Percentiles rank a stretch among this genome's conserved stretches.
phyloP scores from a whole-genome alignment of 2,329 filamentous ascomycete species.

The Fusarium sp. region DNA sequence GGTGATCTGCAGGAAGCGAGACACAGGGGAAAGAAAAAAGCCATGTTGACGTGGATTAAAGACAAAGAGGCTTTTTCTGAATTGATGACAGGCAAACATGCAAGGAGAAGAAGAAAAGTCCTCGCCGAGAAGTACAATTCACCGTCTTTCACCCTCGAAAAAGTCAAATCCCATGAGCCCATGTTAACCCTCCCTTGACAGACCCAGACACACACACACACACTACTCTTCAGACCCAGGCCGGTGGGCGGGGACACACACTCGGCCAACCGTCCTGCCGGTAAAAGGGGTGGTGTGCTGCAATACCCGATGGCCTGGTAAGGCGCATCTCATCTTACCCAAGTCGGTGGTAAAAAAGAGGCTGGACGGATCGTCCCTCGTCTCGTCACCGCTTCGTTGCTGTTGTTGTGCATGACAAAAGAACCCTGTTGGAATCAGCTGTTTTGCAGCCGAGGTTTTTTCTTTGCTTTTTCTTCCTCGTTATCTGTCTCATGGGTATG shows the following conservation, averaged over 20 bases:
- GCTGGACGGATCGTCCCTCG: neutral
- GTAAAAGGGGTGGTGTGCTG: constrained; percentile 23
- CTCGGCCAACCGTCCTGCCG: constrained; percentile 19
- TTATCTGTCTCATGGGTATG: neutral
- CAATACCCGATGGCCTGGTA: constrained; percentile 23
- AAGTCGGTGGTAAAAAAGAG: neutral
- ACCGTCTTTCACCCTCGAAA: neutral
- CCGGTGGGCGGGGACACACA: constrained; percentile 4
- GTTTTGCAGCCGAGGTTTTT: neutral
- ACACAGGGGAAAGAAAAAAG: neutral
- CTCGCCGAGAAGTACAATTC: neutral
- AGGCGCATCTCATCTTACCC: constrained; percentile 13
- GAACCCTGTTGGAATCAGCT: neutral
- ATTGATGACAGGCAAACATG: neutral
- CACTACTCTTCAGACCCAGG: neutral
- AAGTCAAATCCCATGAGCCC: neutral
- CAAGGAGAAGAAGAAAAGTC: neutral
- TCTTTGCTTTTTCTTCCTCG: neutral
- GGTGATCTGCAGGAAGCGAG: constrained; percentile 3
- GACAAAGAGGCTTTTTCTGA: neutral
- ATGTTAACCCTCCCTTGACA: neutral
- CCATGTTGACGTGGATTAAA: neutral
- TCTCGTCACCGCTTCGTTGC: neutral
- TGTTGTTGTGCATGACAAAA: neutral
- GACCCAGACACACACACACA: neutral